Conservation (phyloP, 805 yeast genomes). For the Blastobotrys robertii region DNA sequence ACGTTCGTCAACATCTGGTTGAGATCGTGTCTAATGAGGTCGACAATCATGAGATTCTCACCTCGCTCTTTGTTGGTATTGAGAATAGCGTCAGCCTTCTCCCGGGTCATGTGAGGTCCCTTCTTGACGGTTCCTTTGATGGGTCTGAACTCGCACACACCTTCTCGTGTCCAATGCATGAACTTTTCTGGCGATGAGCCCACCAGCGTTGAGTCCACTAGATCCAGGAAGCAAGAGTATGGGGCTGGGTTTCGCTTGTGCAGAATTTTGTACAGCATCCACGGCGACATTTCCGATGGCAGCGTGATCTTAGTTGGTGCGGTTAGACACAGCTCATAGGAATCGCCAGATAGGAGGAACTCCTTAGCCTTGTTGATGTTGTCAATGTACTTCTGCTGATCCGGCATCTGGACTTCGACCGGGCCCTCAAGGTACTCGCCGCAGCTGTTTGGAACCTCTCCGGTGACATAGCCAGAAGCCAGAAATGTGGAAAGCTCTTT, state of each 20-base stretch:
- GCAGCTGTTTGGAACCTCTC: conserved; percentile 16
- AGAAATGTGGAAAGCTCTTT: background rate
- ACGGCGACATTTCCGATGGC: conserved; percentile 42
- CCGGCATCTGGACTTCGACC: conserved; percentile 33
- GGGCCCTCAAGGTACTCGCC: conserved; percentile 22
- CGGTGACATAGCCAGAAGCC: too few relatives aligned
- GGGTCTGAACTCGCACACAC: conserved; percentile 72
- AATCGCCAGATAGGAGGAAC: conserved; percentile 67
- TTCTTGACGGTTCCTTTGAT: conserved; percentile 92
- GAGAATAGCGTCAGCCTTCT: conserved; percentile 52
- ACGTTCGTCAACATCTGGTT: conserved; percentile 58
- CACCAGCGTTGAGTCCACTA: conserved; percentile 42
- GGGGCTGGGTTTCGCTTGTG: conserved; percentile 82
- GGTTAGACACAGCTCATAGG: conserved; percentile 89
- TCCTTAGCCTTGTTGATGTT: conserved; percentile 59
- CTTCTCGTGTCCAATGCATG: conserved; percentile 55
- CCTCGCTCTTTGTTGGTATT: conserved; percentile 89
- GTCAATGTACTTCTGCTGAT: conserved; percentile 40
- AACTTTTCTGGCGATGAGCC: conserved; percentile 96
- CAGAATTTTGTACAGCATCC: conserved; percentile 73
- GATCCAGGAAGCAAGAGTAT: conserved; percentile 69
- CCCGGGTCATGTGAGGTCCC: conserved; percentile 40
- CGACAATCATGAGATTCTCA: conserved; percentile 95
- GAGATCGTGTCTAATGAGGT: conserved; percentile 85
- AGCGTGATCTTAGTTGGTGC: conserved; percentile 55